Conservation (phyloP, 495 filamentous ascomycete genomes). For the Penicillium fimorum region DNA sequence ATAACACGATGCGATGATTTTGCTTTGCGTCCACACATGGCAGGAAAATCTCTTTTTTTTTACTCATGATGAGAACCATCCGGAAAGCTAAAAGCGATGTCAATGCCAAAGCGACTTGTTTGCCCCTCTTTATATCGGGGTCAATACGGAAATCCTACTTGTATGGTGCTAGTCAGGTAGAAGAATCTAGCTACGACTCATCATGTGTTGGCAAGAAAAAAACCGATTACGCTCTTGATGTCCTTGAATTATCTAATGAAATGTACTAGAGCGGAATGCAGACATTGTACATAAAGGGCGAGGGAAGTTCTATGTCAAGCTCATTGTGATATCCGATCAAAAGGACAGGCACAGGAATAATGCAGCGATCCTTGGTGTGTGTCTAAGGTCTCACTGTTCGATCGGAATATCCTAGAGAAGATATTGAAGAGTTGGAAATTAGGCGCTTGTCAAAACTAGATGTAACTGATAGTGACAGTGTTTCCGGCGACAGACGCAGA, state of each 20-base stretch:
- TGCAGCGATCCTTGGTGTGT: background rate
- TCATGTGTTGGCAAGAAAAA: background rate
- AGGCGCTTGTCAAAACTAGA: background rate
- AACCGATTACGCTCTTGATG: background rate
- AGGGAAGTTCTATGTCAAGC: background rate
- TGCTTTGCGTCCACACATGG: background rate
- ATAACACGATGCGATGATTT: background rate
- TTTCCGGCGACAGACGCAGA: constrained; percentile 33
- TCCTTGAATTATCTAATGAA: background rate
- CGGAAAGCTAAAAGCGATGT: background rate
- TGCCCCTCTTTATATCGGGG: background rate
- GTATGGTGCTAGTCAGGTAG: background rate
- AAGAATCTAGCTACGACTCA: background rate
- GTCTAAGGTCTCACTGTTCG: background rate
- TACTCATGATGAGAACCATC: background rate
- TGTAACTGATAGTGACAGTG: constrained; percentile 23
- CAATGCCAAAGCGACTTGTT: background rate
- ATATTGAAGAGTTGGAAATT: background rate
- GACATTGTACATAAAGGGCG: background rate
- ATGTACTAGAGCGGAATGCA: background rate
- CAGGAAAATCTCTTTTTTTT: background rate
- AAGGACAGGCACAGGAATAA: background rate
- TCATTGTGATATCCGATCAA: background rate
- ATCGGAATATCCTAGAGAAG: background rate
- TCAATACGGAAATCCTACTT: background rate